Conservation (phyloP, 148 eudicot species). For the Pharnaceum exiguum region DNA sequence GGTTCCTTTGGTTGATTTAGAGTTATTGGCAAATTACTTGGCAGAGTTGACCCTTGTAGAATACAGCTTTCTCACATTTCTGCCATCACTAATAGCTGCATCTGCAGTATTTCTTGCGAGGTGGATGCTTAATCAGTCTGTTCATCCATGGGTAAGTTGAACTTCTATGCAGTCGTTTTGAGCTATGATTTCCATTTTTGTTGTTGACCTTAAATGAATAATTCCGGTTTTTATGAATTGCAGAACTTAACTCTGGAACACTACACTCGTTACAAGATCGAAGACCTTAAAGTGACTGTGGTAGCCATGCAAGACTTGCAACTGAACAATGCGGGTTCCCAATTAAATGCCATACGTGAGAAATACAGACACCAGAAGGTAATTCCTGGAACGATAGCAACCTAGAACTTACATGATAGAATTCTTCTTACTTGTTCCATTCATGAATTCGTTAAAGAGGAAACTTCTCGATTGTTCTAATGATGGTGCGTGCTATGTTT, state of each 20-base stretch:
- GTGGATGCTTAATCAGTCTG: conserved; percentile 79
- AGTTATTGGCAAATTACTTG: conserved; percentile 77
- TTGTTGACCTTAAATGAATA: not conserved
- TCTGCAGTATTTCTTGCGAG: conserved; percentile 86
- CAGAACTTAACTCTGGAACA: conserved; percentile 85
- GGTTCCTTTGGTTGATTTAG: conserved; percentile 59
- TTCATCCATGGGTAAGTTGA: conserved; percentile 74
- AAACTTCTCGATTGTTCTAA: not conserved
- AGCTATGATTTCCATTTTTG: not conserved
- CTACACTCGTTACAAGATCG: conserved; percentile 53
- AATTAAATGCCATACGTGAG: conserved; percentile 59
- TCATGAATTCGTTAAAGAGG: not conserved
- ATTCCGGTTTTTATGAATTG: conserved; percentile 10
- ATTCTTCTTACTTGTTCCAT: not conserved
- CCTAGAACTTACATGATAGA: not conserved
- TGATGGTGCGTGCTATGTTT: conserved; percentile 15
- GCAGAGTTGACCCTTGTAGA: conserved; percentile 84
- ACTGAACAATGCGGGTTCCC: conserved; percentile 36
- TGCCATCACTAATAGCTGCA: conserved; percentile 79
- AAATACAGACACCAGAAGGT: conserved; percentile 81
- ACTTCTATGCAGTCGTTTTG: not conserved
- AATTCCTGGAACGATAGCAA: conserved; percentile 11
- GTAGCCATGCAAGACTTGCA: conserved; percentile 64
- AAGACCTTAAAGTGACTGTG: conserved; percentile 53
- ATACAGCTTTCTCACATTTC: conserved; percentile 64